Evolutionary conservation across 257 asterid genomes (phyloP).

Genomic region (Gentiana macrophylla): DNA sequence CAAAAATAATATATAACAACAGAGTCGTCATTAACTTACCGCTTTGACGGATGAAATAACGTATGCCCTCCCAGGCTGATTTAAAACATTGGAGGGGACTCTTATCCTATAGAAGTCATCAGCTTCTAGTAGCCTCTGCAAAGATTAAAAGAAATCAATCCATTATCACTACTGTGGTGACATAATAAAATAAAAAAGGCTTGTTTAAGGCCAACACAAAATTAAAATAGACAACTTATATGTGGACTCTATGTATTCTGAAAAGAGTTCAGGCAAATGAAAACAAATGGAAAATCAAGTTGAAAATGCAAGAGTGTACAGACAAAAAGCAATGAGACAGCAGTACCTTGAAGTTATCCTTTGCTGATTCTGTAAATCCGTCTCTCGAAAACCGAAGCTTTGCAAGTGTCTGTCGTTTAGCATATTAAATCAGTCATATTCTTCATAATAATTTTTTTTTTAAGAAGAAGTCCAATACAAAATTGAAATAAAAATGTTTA

Average conservation of each 20-base stretch:
- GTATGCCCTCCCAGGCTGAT: constrained; percentile 63
- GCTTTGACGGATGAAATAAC: constrained; percentile 82
- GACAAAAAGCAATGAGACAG: not conserved
- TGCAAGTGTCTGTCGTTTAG: constrained; percentile 57
- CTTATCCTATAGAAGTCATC: constrained; percentile 88
- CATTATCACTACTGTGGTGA: not conserved
- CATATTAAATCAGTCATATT: not conserved
- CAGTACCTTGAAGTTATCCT: constrained; percentile 62
- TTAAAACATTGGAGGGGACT: constrained; percentile 66
- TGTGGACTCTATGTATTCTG: too few species aligned
- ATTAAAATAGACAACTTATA: too few species aligned
- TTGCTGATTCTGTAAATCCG: constrained; percentile 50
- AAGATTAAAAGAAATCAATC: constrained; percentile 10
- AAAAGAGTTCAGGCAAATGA: too few species aligned
- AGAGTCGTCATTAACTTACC: constrained; percentile 32
- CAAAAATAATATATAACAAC: not conserved
- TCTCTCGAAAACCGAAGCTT: constrained; percentile 93
- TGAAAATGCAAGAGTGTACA: constrained; percentile 3
- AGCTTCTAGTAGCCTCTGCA: constrained; percentile 74
- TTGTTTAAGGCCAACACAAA: too few species aligned
- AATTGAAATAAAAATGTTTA: not conserved
- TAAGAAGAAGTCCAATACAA: not conserved
- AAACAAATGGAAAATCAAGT: not conserved
- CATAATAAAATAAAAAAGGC: too few species aligned
- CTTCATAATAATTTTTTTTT: too few species aligned